These are phyloP conservation scores for Corymbia calophylla DNA, from an alignment of 441 rosid genomes.

Conservation along the genomic window DNA sequence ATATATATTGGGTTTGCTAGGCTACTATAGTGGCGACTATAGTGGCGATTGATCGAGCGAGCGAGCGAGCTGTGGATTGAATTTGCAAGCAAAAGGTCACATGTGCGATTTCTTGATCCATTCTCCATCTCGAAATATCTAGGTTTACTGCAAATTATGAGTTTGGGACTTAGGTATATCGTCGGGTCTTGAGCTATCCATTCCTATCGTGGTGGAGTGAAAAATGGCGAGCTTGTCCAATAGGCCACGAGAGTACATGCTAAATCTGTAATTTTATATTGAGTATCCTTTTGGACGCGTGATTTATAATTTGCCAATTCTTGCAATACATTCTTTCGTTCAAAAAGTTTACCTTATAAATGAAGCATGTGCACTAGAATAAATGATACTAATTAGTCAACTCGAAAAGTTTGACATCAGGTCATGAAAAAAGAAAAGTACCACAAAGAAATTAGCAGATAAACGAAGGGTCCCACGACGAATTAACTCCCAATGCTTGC, in stretches of 20 bases:
- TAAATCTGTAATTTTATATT: background rate
- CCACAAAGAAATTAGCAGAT: background rate
- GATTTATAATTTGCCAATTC: rapidly evolving
- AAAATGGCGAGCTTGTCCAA: background rate
- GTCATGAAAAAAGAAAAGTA: rapidly evolving
- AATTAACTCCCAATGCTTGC: background rate
- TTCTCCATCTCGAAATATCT: background rate
- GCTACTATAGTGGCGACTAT: rapidly evolving
- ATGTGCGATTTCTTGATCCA: background rate
- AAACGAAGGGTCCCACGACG: background rate
- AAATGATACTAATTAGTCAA: rapidly evolving
- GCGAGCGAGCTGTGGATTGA: rapidly evolving
- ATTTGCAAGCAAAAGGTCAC: background rate
- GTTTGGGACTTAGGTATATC: rapidly evolving
- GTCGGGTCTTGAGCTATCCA: rapidly evolving
- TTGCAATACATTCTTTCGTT: background rate
- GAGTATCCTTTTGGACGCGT: rapidly evolving
- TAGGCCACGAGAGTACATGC: rapidly evolving
- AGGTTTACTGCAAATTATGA: background rate
- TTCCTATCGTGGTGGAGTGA: background rate
- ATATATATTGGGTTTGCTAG: background rate
- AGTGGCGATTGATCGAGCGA: rapidly evolving
- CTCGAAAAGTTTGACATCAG: rapidly evolving
- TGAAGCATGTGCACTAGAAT: rapidly evolving
- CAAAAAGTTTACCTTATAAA: rapidly evolving